Conservation (phyloP, 2,329 filamentous ascomycete genomes). For the Penicillium thymicola region DNA sequence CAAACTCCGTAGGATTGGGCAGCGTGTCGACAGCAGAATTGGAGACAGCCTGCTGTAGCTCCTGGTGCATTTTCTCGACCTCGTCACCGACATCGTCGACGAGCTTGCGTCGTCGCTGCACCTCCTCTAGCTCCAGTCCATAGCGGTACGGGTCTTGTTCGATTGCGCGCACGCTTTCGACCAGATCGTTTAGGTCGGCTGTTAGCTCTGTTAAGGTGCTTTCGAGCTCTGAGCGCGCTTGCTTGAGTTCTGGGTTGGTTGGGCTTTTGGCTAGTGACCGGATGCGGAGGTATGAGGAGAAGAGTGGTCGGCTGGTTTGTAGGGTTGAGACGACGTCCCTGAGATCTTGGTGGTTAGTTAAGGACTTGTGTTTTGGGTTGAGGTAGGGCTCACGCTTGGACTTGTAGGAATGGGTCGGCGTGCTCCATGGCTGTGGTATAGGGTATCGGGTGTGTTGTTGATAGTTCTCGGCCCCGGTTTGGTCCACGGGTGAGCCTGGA, state of each 20-base stretch:
- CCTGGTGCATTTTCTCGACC: slow-evolving; percentile 82
- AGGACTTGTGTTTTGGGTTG: background rate
- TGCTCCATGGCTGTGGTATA: slow-evolving; percentile 30
- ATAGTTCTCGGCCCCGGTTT: background rate
- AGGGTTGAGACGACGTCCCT: slow-evolving; percentile 89
- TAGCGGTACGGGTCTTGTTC: slow-evolving; percentile 85
- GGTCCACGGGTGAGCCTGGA: slow-evolving; percentile 3
- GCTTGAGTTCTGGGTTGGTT: slow-evolving; percentile 65
- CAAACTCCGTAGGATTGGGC: slow-evolving; percentile 60
- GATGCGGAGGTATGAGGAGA: slow-evolving; percentile 93
- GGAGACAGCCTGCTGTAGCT: slow-evolving; percentile 63
- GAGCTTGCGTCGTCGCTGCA: slow-evolving; percentile 72
- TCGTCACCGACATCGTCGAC: slow-evolving; percentile 88
- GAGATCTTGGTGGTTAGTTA: slow-evolving; percentile 13
- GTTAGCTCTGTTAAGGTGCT: slow-evolving; percentile 71
- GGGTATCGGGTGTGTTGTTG: slow-evolving; percentile 6
- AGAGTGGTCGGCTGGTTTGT: slow-evolving; percentile 75
- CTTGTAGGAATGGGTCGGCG: slow-evolving; percentile 48
- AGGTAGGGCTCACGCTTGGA: slow-evolving; percentile 41
- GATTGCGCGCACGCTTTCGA: slow-evolving; percentile 80
- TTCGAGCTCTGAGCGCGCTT: slow-evolving; percentile 71
- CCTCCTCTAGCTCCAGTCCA: slow-evolving; percentile 78
- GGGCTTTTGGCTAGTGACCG: slow-evolving; percentile 73
- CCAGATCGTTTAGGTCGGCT: slow-evolving; percentile 84
- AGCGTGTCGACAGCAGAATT: slow-evolving; percentile 44